phyloP scores from a whole-genome alignment of 371 early-diverging fungal genomes.

The Sporodiniella umbellata region DNA sequence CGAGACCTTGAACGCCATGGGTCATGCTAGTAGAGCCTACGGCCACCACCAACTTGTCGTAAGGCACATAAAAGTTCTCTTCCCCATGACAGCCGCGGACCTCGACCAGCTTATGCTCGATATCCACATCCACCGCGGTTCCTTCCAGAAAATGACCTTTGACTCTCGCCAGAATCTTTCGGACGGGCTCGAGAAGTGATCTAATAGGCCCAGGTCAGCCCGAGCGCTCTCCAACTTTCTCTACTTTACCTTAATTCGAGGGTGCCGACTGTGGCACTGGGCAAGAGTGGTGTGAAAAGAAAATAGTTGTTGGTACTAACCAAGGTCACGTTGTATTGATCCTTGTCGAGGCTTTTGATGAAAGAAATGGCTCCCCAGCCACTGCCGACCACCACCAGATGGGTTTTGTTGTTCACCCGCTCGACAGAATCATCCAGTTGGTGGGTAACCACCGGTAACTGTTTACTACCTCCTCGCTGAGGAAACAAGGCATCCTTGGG shows the following conservation, averaged over 20 bases:
- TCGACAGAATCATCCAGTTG: constrained; percentile 28
- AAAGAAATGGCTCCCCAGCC: constrained; percentile 74
- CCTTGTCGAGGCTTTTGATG: constrained; percentile 61
- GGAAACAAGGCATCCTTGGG: constrained; percentile 35
- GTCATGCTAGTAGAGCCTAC: constrained; percentile 81
- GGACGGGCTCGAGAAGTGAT: constrained; percentile 71
- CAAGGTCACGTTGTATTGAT: constrained; percentile 73
- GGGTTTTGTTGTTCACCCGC: constrained; percentile 38
- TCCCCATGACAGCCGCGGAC: constrained; percentile 30
- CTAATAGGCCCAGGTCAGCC: too few relatives aligned
- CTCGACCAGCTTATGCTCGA: constrained; percentile 60
- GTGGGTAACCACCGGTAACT: constrained; percentile 28
- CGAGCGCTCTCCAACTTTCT: too few relatives aligned
- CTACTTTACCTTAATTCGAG: constrained; percentile 64
- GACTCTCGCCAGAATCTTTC: constrained; percentile 55
- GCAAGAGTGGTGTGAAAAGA: constrained; percentile 82
- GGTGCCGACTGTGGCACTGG: constrained; percentile 80
- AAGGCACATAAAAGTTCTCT: constrained; percentile 58
- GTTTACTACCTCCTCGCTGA: constrained; percentile 30
- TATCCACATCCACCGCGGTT: constrained; percentile 63
- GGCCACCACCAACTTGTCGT: constrained; percentile 80
- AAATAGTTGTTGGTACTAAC: constrained; percentile 77
- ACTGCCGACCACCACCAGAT: constrained; percentile 74
- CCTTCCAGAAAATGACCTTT: constrained; percentile 58
- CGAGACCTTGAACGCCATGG: constrained; percentile 77